These are phyloP conservation scores for Phoma sp. DNA, from an alignment of 2,329 filamentous ascomycete genomes.

Conservation along the genomic window DNA sequence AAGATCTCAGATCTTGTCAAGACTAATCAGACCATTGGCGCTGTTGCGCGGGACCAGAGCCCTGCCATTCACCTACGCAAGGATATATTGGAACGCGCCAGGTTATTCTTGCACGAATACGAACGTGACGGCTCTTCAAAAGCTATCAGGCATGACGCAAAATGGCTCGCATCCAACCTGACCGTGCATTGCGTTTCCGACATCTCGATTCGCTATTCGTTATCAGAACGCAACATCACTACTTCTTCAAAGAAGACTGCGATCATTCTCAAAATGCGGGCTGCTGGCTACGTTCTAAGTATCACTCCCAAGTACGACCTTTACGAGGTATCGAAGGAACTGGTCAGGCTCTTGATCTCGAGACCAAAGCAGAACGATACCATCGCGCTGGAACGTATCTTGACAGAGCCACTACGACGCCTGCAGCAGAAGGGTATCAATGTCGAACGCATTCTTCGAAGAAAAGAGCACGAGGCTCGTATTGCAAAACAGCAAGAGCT, in stretches of 20 bases:
- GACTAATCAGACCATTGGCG: slow-evolving; percentile 76
- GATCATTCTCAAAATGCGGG: slow-evolving; percentile 77
- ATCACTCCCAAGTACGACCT: slow-evolving; percentile 79
- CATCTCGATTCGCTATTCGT: slow-evolving; percentile 76
- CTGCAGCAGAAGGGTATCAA: slow-evolving; percentile 91
- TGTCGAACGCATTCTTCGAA: slow-evolving; percentile 88
- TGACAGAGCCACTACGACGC: slow-evolving; percentile 82
- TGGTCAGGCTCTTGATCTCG: slow-evolving; percentile 79
- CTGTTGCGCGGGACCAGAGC: slow-evolving; percentile 68
- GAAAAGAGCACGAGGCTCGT: slow-evolving; percentile 84
- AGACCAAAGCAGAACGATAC: slow-evolving; percentile 87
- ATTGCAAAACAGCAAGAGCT: slow-evolving; percentile 85
- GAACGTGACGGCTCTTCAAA: slow-evolving; percentile 63
- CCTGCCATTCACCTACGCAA: slow-evolving; percentile 74
- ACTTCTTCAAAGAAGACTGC: slow-evolving; percentile 59
- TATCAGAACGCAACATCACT: slow-evolving; percentile 70
- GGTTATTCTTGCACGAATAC: slow-evolving; percentile 88
- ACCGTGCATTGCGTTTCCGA: slow-evolving; percentile 77
- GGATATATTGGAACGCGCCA: slow-evolving; percentile 83
- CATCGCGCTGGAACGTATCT: slow-evolving; percentile 86
- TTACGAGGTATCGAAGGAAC: slow-evolving; percentile 88
- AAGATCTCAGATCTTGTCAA: slow-evolving; percentile 78
- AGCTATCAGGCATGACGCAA: slow-evolving; percentile 81
- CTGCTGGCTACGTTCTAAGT: slow-evolving; percentile 70
- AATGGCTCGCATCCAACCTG: slow-evolving; percentile 89